A percentile compares a stretch with the other conserved stretches of the same genome.
phyloP scores from a whole-genome alignment of 1,284 basidiomycete genomes.

The Boletellus deceptivus region DNA sequence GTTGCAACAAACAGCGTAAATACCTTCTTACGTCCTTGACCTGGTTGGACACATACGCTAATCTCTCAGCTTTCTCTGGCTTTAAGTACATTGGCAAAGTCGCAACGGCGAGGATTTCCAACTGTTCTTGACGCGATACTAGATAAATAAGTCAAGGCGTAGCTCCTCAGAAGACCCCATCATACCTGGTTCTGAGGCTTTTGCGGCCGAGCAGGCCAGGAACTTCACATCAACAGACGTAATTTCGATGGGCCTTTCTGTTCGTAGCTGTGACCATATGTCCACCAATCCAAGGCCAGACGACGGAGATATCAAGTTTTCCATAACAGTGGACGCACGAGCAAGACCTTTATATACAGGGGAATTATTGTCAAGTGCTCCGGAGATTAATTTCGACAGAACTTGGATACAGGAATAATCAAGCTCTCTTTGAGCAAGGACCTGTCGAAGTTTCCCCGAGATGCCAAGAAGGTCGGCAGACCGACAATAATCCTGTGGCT shows the following conservation, averaged over 20 bases:
- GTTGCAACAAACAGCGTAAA: background rate
- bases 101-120: slow-evolving; percentile 26
- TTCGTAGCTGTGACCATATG: slow-evolving; percentile 51
- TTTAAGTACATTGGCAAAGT: slow-evolving; percentile 21
- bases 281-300: slow-evolving; percentile 55
- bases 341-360: slow-evolving; percentile 34
- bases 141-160: background rate
- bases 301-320: slow-evolving; percentile 45
- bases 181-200: slow-evolving; percentile 14
- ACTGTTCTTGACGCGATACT: slow-evolving; percentile 26
- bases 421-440: slow-evolving; percentile 29
- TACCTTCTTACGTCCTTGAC: slow-evolving; percentile 22
- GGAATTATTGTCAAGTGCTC: slow-evolving; percentile 37
- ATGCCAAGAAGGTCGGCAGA: slow-evolving; percentile 38
- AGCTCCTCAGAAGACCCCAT: background rate
- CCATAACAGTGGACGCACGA: slow-evolving; percentile 35
- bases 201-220: slow-evolving; percentile 9
- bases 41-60: slow-evolving; percentile 19
- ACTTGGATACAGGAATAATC: slow-evolving; percentile 52
- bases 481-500: slow-evolving; percentile 18
- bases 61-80: slow-evolving; percentile 4
- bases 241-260: slow-evolving; percentile 11
- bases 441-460: slow-evolving; percentile 34
- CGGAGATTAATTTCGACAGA: slow-evolving; percentile 42
- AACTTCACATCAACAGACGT: slow-evolving; percentile 19